Evolutionary conservation across 345 rosid genomes (phyloP), one percentile per base, ranked within the genome.

Genomic region (Chamaenerion angustifolium): DNA sequence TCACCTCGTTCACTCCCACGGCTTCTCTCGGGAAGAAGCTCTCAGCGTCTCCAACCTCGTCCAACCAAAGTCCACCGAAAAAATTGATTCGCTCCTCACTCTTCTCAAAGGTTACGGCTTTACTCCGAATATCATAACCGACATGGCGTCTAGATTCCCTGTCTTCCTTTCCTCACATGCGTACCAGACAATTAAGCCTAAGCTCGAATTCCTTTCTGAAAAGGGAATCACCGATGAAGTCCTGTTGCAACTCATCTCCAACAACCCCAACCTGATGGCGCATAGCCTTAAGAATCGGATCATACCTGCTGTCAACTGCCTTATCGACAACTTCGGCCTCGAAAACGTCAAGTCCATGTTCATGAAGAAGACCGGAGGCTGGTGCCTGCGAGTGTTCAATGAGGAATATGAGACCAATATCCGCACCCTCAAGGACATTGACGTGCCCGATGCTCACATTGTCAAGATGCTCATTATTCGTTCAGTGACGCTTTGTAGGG

Each of bases 81-180:
- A 15, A 17, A 12, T 42, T 40, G 53, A 48, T 10, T 41, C 61
- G 12, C 41, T 57, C 47, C 16, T 57, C 31, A 4, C 54, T 3
- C 61, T 57, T 19, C 49, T 57, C 46, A 48, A 48, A 21, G 27
- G 11, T 12, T 57, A 57, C 46, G 61, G 61, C 9, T 57, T 57
- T 23, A 21, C 43, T 17, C 21, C 47, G 16, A 23, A 48, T 3
- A 15, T 18, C 48, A 51, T 52, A n/a, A 27, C 56, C 56, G 12
- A 5, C 31, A 31, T 31, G 37, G 10, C 5, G 16, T 45, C 63
- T 42, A 50, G 18, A 11, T 17, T 42, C 14, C 35, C 18, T 44
- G 31, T 12, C 63, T 50, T 43, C 35, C 17, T 51, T 45, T 43
- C 47, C 1, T 19, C 45, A 37, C 31, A 9, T 2, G 13, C 63